Conservation (phyloP, 1,139 yeast species). For the Geotrichum europaeum region DNA sequence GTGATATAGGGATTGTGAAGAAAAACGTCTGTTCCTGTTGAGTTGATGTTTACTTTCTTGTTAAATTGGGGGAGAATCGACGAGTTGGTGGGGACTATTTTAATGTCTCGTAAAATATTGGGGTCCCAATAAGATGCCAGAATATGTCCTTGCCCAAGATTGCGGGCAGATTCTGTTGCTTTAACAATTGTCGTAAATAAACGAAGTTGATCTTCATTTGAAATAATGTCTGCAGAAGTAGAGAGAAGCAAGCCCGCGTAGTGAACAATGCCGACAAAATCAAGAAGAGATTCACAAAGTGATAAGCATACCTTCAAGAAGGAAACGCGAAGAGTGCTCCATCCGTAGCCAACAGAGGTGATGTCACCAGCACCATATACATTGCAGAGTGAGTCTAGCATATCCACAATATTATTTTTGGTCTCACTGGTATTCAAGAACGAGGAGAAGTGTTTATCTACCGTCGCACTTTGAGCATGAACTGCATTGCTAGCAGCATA, state of each 20-base stretch:
- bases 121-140: slow-evolving; percentile 62
- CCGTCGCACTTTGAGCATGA: slow-evolving; percentile 16
- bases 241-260: slow-evolving; percentile 51
- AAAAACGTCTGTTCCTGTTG: slow-evolving; percentile 24
- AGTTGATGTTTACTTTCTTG: neutral
- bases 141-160: slow-evolving; percentile 29
- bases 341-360: slow-evolving; percentile 37
- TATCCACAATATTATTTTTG: slow-evolving; percentile 22
- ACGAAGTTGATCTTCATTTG: slow-evolving; percentile 44
- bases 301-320: slow-evolving; percentile 51
- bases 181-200: slow-evolving; percentile 29
- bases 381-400: slow-evolving; percentile 31
- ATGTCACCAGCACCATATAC: slow-evolving; percentile 32
- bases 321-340: slow-evolving; percentile 56
- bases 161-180: slow-evolving; percentile 30
- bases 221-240: slow-evolving; percentile 46
- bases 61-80: slow-evolving; percentile 17
- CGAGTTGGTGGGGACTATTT: slow-evolving; percentile 13
- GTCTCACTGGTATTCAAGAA: slow-evolving; percentile 20
- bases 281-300: slow-evolving; percentile 48
- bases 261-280: slow-evolving; percentile 42
- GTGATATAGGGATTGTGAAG: slow-evolving; percentile 40
- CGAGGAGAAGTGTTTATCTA: slow-evolving; percentile 10
- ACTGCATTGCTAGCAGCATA: slow-evolving; percentile 24
- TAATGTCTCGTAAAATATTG: slow-evolving; percentile 50